A percentile compares a stretch with the other conserved stretches of the same genome.
These are phyloP conservation scores for Corymbia calophylla DNA, from an alignment of 441 rosid genomes.

Conservation along the genomic window DNA sequence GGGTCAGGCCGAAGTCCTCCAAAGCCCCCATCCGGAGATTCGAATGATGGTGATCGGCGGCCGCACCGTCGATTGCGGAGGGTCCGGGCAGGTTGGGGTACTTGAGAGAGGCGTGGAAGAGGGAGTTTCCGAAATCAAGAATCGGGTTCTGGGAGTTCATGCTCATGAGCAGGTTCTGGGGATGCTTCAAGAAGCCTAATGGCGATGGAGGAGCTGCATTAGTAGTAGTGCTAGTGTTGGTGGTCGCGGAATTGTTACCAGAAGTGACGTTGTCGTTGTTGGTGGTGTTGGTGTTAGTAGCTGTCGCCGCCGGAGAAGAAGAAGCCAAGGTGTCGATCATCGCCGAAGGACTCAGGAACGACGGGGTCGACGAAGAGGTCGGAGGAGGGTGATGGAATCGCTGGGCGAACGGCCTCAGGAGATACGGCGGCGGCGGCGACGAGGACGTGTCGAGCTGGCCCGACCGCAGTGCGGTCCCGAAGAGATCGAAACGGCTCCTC, in stretches of 20 bases:
- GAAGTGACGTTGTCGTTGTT: not conserved
- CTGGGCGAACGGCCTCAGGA: slow-evolving; percentile 63
- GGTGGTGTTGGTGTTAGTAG: slow-evolving; percentile 10
- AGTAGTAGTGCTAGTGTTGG: not conserved
- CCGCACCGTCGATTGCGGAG: slow-evolving; percentile 8
- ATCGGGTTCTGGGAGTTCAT: slow-evolving; percentile 43
- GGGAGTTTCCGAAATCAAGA: slow-evolving; percentile 47
- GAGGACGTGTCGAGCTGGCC: slow-evolving; percentile 7
- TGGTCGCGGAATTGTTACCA: not conserved
- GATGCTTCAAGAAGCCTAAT: slow-evolving; percentile 22
- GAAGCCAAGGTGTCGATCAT: slow-evolving; percentile 24
- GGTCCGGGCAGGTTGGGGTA: slow-evolving; percentile 25
- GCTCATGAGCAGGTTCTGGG: slow-evolving; percentile 26
- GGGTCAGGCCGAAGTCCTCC: slow-evolving; percentile 39
- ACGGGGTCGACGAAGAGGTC: slow-evolving; percentile 12
- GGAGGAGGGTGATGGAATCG: not conserved
- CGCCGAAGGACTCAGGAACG: slow-evolving; percentile 1
- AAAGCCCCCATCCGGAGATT: slow-evolving; percentile 31
- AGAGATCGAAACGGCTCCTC: slow-evolving; percentile 44
- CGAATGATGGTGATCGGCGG: slow-evolving; percentile 7
- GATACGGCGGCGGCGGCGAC: slow-evolving; percentile 29
- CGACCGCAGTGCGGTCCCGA: slow-evolving; percentile 16
- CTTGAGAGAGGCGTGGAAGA: slow-evolving; percentile 44
- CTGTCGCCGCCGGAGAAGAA: not conserved
- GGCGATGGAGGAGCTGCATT: slow-evolving; percentile 23